phyloP scores from a whole-genome alignment of 176 grass and related monocot species.

The Carex parvula region DNA sequence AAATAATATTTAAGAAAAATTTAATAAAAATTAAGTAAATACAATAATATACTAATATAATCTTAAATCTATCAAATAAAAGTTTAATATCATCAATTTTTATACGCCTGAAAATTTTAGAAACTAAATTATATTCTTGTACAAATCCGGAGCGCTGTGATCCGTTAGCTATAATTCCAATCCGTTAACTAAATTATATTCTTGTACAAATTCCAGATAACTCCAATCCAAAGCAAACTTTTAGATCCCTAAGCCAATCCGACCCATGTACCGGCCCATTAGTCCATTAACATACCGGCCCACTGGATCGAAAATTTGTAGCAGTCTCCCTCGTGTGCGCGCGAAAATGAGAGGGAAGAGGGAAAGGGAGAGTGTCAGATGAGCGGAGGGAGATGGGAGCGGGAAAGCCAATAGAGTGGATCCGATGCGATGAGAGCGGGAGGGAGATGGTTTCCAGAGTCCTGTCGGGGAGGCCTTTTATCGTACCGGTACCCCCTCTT shows the following conservation, averaged over 20 bases:
- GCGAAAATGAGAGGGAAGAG: background rate
- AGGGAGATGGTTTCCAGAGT: constrained; percentile 50
- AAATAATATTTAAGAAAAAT: too few species aligned
- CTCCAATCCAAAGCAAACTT: background rate
- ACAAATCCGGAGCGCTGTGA: too few species aligned
- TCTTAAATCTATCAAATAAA: too few species aligned
- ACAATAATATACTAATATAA: too few species aligned
- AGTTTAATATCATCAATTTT: too few species aligned
- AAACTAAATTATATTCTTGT: too few species aligned
- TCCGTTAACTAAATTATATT: too few species aligned
- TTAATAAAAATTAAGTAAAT: too few species aligned
- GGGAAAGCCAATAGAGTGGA: constrained; percentile 43
- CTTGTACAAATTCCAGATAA: background rate
- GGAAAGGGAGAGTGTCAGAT: background rate
- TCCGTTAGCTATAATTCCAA: too few species aligned
- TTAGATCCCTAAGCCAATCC: background rate
- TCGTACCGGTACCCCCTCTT: constrained; percentile 68
- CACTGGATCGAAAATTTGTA: background rate
- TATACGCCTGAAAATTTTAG: too few species aligned
- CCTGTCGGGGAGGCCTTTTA: constrained; percentile 50
- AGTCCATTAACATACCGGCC: background rate
- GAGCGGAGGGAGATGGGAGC: constrained; percentile 30
- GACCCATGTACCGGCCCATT: background rate
- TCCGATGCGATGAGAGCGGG: constrained; percentile 60
- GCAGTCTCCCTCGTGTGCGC: background rate